Percentiles rank a stretch among this genome's conserved stretches.
These are phyloP conservation scores for Nicotiana knightiana DNA, from an alignment of 257 asterid species.

Conservation along the genomic window DNA sequence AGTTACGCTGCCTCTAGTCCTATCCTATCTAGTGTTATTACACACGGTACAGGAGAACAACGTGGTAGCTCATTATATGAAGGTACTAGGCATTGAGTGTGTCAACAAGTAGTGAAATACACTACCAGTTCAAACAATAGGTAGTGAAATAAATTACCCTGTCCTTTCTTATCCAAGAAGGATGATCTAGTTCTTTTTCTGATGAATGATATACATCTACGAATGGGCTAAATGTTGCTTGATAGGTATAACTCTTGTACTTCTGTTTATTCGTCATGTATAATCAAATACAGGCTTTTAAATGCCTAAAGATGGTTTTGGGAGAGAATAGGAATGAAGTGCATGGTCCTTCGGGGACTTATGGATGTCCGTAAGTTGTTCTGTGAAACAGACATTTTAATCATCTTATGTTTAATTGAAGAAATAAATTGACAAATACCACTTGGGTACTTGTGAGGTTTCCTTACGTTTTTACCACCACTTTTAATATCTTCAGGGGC, in stretches of 20 bases:
- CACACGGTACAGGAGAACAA: too few species aligned
- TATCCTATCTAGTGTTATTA: too few species aligned
- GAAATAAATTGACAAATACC: not conserved
- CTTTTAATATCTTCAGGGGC: conserved; percentile 31
- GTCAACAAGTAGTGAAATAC: too few species aligned
- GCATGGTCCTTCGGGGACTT: not conserved
- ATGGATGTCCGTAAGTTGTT: not conserved
- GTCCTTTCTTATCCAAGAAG: too few species aligned
- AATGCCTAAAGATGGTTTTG: not conserved
- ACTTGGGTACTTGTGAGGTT: conserved; percentile 3
- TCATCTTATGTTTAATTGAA: not conserved
- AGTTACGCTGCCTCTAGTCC: too few species aligned
- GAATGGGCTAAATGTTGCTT: not conserved
- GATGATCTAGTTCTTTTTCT: too few species aligned
- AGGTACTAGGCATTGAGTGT: too few species aligned
- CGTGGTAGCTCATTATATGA: too few species aligned
- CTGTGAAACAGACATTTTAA: not conserved
- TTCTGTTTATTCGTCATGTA: not conserved
- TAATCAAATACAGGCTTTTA: not conserved
- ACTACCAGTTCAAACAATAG: too few species aligned
- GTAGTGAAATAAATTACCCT: too few species aligned
- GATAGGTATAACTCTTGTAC: not conserved
- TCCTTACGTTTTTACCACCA: not conserved
- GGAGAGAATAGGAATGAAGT: not conserved
- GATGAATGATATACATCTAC: not conserved